Evolutionary conservation across 441 rosid species (phyloP).

Genomic region (Bruguiera hainesii): DNA sequence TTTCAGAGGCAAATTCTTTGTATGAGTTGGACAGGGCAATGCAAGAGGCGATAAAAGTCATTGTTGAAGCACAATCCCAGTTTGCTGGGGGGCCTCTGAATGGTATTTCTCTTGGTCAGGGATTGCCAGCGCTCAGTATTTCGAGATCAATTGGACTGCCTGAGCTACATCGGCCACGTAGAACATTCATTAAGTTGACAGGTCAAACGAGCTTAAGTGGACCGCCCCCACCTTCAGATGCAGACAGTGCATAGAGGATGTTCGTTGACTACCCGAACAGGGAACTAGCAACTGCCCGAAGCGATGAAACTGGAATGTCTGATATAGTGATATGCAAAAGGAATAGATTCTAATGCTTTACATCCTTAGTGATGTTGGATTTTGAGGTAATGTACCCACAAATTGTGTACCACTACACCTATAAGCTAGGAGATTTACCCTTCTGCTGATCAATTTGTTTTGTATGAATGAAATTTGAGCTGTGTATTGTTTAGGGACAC

Average conservation of each 20-base stretch:
- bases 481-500: no score
- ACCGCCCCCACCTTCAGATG: conserved; percentile 74
- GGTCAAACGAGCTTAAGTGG: conserved; percentile 92
- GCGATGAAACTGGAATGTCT: not conserved
- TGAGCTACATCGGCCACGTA: conserved; percentile 72
- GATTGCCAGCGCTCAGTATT: conserved; percentile 54
- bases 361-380: no score
- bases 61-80: conserved; percentile 76
- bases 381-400: no score
- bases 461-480: no score
- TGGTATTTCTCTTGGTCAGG: conserved; percentile 58
- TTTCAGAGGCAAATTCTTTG: conserved; percentile 77
- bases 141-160: conserved; percentile 75
- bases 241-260: conserved; percentile 88
- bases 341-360: no score
- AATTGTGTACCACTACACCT: no score
- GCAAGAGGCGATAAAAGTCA: conserved; percentile 64
- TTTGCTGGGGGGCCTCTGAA: conserved; percentile 64
- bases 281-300: conserved; percentile 55
- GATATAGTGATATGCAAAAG: no score
- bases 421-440: no score
- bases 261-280: conserved; percentile 90
- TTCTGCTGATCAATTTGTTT: no score
- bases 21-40: conserved; percentile 88
- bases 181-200: conserved; percentile 82